Conservation (phyloP, 2,329 filamentous ascomycete genomes). For the Alternaria atra region DNA sequence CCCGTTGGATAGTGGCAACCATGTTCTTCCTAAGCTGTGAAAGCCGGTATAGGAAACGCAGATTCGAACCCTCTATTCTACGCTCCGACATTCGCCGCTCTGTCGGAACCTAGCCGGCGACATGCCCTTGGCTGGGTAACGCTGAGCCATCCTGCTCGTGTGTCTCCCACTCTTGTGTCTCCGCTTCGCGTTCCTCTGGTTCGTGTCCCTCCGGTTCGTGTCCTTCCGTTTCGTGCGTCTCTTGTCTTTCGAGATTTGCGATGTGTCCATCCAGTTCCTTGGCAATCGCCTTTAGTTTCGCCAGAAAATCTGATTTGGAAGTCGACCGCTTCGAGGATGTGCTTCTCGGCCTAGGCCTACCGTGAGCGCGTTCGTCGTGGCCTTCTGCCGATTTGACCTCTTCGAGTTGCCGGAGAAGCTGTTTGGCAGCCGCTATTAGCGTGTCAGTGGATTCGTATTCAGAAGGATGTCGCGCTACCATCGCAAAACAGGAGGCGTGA, state of each 20-base stretch:
- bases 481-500: not conserved
- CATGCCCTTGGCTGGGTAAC: not conserved
- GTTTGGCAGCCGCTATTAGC: not conserved
- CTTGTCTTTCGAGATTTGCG: not conserved
- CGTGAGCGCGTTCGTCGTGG: not conserved
- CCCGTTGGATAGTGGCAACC: slow-evolving; percentile 6
- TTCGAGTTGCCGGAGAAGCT: not conserved
- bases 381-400: slow-evolving; percentile 1
- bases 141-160: not conserved
- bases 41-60: slow-evolving; percentile 1
- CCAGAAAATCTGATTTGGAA: not conserved
- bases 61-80: slow-evolving; percentile 19
- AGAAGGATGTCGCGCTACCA: not conserved
- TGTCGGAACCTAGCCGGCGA: not conserved
- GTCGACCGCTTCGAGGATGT: not conserved
- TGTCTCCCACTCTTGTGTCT: not conserved
- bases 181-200: not conserved
- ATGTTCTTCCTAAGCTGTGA: slow-evolving; percentile 11
- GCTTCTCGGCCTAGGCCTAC: not conserved
- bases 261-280: too few species aligned
- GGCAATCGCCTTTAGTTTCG: not conserved
- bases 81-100: not conserved
- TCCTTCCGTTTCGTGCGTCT: not conserved
- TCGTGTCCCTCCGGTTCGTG: not conserved
- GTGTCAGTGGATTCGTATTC: not conserved